Evolutionary conservation across 139 green algal genomes (phyloP), one percentile per base, ranked within the genome.

Genomic region (Chlorella sorokiniana): DNA sequence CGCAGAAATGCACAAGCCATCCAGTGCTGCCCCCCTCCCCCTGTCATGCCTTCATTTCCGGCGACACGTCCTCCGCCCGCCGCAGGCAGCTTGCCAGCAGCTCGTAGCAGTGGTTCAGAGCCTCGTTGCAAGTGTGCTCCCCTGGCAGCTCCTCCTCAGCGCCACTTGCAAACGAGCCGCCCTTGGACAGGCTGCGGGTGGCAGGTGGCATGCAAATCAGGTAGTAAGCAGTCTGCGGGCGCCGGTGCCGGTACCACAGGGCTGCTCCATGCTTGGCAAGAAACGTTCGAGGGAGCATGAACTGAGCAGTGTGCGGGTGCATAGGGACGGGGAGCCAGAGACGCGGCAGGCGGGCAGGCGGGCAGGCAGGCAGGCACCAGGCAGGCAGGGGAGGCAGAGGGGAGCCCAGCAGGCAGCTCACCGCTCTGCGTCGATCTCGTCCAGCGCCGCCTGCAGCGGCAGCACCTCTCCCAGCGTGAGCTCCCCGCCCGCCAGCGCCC

Each of bases 41-140:
- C 25, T 16, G 16, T 11, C 48, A 25, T 59, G 48, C 71, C 71
- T 78, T 78, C 73, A 79, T 79, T 29, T 79, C 73, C 11, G 35
- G 54, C 42, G 42, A 37, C n/a, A 79, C 41, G 40, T 79, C 73
- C 38, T 79, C 52, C 0, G 73, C 73, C 4, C 27, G 27, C 18
- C 73, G 73, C 52, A 79, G 27, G 37, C 73, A 79, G 8, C 4
- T 52, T 3, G 38, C 54, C 52, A 79, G 73, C 52, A 69, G 37
- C 73, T 79, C 73, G 35, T 78, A 78, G 71, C 71, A 78, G 71
- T 78, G 71, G 48, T 78, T 78, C 4, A 78, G 71, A 45, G 48
- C 69, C 69, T 78, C 71, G 48, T 67, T 67, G 33, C 51, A 64
- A 23, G 40, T 45, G 0, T 18, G 8, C 48, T 78, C 71, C 0